These are phyloP conservation scores for Letharia columbiana DNA, from an alignment of 495 filamentous ascomycete genomes.

Conservation along the genomic window DNA sequence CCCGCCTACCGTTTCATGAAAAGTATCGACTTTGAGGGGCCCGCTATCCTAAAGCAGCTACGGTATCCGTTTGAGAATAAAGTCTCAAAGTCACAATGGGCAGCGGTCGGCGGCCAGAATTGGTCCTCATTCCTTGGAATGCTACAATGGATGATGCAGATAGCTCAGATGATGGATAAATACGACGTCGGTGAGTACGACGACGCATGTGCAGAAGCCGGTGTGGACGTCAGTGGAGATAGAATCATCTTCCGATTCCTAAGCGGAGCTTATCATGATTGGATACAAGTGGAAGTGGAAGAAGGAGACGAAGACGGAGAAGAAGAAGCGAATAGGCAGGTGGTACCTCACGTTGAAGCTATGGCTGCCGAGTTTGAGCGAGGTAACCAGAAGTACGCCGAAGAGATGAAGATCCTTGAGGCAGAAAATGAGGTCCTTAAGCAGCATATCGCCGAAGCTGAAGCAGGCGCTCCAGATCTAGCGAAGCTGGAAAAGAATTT, in stretches of 20 bases:
- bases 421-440: constrained; percentile 68
- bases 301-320: constrained; percentile 77
- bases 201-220: constrained; percentile 76
- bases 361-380: constrained; percentile 88
- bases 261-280: constrained; percentile 80
- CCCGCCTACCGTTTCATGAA: constrained; percentile 85
- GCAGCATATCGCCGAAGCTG: constrained; percentile 78
- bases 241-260: constrained; percentile 91
- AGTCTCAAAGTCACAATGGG: constrained; percentile 90
- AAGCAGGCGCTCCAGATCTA: constrained; percentile 74
- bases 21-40: constrained; percentile 87
- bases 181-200: constrained; percentile 71
- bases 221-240: constrained; percentile 78
- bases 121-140: constrained; percentile 91
- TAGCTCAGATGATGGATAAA: constrained; percentile 81
- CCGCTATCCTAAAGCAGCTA: constrained; percentile 80
- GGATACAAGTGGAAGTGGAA: constrained; percentile 67
- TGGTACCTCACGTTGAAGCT: constrained; percentile 73
- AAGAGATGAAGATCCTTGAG: constrained; percentile 75
- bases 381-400: constrained; percentile 67
- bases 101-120: constrained; percentile 89
- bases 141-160: constrained; percentile 98
- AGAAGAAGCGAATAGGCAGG: constrained; percentile 60
- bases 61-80: constrained; percentile 89
- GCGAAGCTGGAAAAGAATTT: constrained; percentile 74